These are phyloP conservation scores for Detonula confervacea DNA, from an alignment of 352 stramenopile genomes.

Conservation along the genomic window DNA sequence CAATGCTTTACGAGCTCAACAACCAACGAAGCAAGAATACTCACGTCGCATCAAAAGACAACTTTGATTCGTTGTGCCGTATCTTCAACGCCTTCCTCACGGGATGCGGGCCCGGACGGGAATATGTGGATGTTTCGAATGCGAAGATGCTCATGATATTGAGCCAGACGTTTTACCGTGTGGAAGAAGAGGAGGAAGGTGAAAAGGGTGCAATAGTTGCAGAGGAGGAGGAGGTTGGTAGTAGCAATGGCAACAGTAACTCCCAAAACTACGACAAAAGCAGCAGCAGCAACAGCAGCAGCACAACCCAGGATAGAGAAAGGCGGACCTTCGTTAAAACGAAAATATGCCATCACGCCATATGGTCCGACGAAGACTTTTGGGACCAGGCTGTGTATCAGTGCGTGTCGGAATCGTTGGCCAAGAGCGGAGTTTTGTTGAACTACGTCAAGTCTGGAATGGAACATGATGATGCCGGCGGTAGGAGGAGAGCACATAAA, in stretches of 20 bases:
- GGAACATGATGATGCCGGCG: slow-evolving; percentile 19
- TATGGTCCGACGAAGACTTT: slow-evolving; percentile 75
- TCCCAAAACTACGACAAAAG: no score
- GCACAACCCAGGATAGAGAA: slow-evolving; percentile 27
- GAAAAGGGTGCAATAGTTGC: no score
- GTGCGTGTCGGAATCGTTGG: slow-evolving; percentile 69
- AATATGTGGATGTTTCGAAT: slow-evolving; percentile 62
- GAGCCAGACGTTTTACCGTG: slow-evolving; percentile 69
- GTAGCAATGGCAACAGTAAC: slow-evolving; percentile 8
- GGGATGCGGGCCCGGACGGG: slow-evolving; percentile 63
- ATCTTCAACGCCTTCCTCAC: slow-evolving; percentile 71
- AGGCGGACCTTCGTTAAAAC: slow-evolving; percentile 63
- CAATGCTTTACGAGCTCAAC: slow-evolving; percentile 76
- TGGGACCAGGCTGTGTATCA: slow-evolving; percentile 79
- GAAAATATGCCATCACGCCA: slow-evolving; percentile 54
- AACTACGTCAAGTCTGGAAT: slow-evolving; percentile 65
- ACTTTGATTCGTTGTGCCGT: slow-evolving; percentile 71
- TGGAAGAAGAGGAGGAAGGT: slow-evolving; percentile 17
- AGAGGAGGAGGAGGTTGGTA: no score
- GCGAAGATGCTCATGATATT: slow-evolving; percentile 82
- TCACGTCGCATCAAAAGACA: slow-evolving; percentile 26
- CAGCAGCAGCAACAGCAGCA: slow-evolving; percentile 17
- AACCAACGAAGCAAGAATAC: slow-evolving; percentile 63
- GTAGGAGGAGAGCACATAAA: slow-evolving; percentile 26
- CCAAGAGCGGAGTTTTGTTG: slow-evolving; percentile 68